Evolutionary conservation across 768 basidiomycete genomes (phyloP), one percentile per base, ranked within the genome.

Genomic region (Boletus eberwhitei): DNA sequence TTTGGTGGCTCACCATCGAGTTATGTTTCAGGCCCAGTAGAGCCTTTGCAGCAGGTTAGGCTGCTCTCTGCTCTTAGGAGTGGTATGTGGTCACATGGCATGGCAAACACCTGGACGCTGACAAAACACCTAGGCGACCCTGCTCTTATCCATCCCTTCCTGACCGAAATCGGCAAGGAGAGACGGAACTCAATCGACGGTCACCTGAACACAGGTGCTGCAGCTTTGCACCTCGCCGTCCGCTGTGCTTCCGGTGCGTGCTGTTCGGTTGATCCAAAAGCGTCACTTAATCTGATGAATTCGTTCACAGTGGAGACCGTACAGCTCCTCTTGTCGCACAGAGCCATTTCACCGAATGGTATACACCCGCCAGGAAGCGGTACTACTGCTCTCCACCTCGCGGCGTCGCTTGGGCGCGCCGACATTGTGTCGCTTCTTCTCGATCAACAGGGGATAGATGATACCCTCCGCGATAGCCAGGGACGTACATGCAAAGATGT

Each of bases 221-320:
- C 88, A 3, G 87, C 88, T 0, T 73, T 93, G 8, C 90, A 93
- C 69, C 80, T 93, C 3, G 90, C 88, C 12, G 83, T 93, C n/a
- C 81, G 88, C 40, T 92, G 90, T 67, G 89, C 82, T 54, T 85
- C 85, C 11, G 79, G 88, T 88, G 61, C 22, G 83, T 73, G n/a
- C 8, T 37, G 19, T 48, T 16, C 39, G 8, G n/a, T 44, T 9
- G 34, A 16, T n/a, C n/a, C 34, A 35, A 31, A 2, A 6, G 19
- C 16, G 17, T 44, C 53, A 39, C 29, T 37, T 49, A 43, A 45
- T 46, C 57, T 40, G 21, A 59, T 21, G 22, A n/a, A 36, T 40
- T 37, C 11, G 4, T 57, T n/a, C 8, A 54, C 26, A 88, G 87
- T 71, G 39, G 81, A 86, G 43, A 93, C 89, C 0, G 78, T 92